Percentiles rank a stretch among this genome's conserved stretches.
phyloP scores from a whole-genome alignment of 176 grass and related monocot species.

The Oryza officinalis region DNA sequence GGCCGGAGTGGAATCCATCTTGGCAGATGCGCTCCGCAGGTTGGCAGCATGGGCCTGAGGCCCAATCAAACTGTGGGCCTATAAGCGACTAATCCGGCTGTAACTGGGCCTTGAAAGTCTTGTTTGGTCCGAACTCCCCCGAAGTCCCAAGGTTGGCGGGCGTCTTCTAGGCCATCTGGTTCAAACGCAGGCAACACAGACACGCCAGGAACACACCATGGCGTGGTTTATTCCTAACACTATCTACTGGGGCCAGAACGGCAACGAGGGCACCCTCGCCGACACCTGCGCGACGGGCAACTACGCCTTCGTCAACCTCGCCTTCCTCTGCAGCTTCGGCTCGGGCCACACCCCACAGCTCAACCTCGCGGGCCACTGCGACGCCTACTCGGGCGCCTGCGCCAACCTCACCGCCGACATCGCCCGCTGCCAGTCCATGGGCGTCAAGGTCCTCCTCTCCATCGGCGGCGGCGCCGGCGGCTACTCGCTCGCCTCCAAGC shows the following conservation, averaged over 20 bases:
- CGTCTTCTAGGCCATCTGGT: too few species aligned
- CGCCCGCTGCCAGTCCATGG: conserved; percentile 44
- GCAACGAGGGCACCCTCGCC: conserved; percentile 60
- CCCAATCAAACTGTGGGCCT: background rate
- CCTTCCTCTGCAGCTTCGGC: conserved; percentile 75
- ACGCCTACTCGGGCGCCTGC: conserved; percentile 54
- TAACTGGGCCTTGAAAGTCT: too few species aligned
- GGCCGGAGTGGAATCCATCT: too few species aligned
- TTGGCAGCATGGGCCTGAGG: background rate
- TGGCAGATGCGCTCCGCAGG: too few species aligned
- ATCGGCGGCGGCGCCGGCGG: conserved; percentile 55
- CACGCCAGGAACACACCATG: too few species aligned
- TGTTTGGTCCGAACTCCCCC: too few species aligned
- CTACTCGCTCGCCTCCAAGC: conserved; percentile 45
- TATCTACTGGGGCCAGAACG: conserved; percentile 71
- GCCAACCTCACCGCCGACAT: conserved; percentile 56
- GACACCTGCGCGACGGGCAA: conserved; percentile 57
- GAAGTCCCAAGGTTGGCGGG: too few species aligned
- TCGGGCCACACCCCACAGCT: conserved; percentile 48
- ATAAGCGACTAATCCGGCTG: background rate
- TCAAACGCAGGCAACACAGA: too few species aligned
- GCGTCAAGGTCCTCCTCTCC: conserved; percentile 72
- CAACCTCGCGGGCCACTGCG: conserved; percentile 66
- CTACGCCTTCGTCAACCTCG: conserved; percentile 54
- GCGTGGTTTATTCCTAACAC: too few species aligned